These are phyloP conservation scores for Dipteronia sinensis DNA, from an alignment of 345 rosid species.

Conservation along the genomic window DNA sequence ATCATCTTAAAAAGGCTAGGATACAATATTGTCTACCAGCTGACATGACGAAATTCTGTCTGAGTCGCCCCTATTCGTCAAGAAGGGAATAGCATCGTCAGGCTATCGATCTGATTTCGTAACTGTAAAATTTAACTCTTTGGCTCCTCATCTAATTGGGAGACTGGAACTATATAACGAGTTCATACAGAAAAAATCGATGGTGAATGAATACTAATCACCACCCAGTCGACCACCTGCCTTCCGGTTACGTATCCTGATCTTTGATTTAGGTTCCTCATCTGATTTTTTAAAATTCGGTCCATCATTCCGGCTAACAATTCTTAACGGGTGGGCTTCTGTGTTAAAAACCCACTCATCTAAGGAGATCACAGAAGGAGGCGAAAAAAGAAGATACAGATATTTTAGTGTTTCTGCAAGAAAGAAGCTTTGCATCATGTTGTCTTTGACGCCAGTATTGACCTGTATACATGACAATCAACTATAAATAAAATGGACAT, in stretches of 20 bases:
- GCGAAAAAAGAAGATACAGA: slow-evolving; percentile 88
- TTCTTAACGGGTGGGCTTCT: slow-evolving; percentile 89
- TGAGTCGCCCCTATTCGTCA: neutral
- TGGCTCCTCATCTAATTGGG: slow-evolving; percentile 8
- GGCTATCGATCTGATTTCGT: neutral
- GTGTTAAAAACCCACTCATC: slow-evolving; percentile 99
- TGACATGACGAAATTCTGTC: neutral
- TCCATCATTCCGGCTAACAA: slow-evolving; percentile 49
- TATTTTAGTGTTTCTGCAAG: slow-evolving; percentile 95
- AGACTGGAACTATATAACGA: neutral
- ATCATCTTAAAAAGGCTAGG: neutral
- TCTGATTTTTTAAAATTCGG: slow-evolving; percentile 23
- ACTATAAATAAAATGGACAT: neutral
- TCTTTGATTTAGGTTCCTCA: slow-evolving; percentile 18
- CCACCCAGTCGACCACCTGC: slow-evolving; percentile 31
- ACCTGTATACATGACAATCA: slow-evolving; percentile 49
- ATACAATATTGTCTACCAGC: slow-evolving; percentile 14
- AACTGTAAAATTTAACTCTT: neutral
- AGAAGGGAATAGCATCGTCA: neutral
- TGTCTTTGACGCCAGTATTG: slow-evolving; percentile 77
- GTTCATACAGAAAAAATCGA: slow-evolving; percentile 2
- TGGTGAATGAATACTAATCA: slow-evolving; percentile 13
- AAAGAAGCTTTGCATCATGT: slow-evolving; percentile 98
- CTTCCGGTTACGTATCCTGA: slow-evolving; percentile 31
- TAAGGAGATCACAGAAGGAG: slow-evolving; percentile 70